phyloP scores from a whole-genome alignment of 1,284 basidiomycete genomes.

The Athelia sp. region DNA sequence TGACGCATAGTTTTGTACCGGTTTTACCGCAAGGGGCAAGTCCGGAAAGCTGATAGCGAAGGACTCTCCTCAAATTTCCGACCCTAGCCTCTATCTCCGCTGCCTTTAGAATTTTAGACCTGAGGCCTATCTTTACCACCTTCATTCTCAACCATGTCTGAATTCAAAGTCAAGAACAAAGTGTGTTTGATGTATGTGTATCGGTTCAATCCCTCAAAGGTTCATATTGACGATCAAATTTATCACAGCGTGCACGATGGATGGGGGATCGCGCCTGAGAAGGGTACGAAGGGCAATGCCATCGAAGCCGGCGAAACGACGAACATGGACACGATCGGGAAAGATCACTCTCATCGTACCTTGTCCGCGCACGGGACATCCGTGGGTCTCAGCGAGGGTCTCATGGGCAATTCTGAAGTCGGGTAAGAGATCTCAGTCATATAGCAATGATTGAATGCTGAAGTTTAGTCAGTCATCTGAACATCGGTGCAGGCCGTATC shows the following conservation, averaged over 20 bases:
- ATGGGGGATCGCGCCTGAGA: slow-evolving; percentile 74
- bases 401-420: slow-evolving; percentile 96
- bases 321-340: slow-evolving; percentile 82
- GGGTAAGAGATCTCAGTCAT: slow-evolving; percentile 45
- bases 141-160: neutral
- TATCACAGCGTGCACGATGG: slow-evolving; percentile 84
- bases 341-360: slow-evolving; percentile 54
- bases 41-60: too few species aligned
- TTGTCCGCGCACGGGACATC: slow-evolving; percentile 83
- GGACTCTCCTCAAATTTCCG: neutral
- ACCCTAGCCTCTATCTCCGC: neutral
- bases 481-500: slow-evolving; percentile 87
- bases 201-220: neutral
- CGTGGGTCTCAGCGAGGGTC: slow-evolving; percentile 84
- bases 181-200: slow-evolving; percentile 78
- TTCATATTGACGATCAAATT: neutral
- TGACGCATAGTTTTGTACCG: too few species aligned
- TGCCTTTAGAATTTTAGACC: too few species aligned
- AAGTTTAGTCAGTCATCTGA: slow-evolving; percentile 64
- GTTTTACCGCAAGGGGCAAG: too few species aligned
- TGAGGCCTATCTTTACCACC: too few species aligned
- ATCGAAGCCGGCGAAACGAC: slow-evolving; percentile 79
- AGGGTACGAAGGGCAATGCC: slow-evolving; percentile 78
- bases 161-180: slow-evolving; percentile 82
- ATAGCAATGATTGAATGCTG: neutral